Evolutionary conservation across 139 green algal species (phyloP).

Genomic region (Deuterostichococcus epilithicus): DNA sequence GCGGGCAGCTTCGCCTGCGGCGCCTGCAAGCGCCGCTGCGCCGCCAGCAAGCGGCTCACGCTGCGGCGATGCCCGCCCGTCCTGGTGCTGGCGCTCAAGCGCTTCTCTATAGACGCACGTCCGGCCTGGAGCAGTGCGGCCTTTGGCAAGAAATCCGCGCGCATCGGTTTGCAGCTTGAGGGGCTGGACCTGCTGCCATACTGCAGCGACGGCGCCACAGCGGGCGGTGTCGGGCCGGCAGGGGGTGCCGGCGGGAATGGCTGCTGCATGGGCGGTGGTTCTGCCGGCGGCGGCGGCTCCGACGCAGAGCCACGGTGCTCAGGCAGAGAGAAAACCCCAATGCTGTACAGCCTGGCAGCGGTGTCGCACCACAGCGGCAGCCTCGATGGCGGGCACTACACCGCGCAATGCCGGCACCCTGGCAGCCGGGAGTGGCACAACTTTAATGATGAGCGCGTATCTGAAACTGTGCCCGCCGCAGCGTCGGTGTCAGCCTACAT

Average conservation of each 20-base stretch:
- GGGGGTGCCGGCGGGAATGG: too few relatives aligned
- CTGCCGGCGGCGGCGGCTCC: too few relatives aligned
- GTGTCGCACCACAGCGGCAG: constrained; percentile 56
- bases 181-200: constrained; percentile 53
- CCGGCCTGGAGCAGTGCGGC: not conserved
- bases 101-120: constrained; percentile 28
- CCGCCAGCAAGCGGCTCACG: constrained; percentile 57
- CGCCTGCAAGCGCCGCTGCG: constrained; percentile 42
- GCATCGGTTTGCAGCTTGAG: constrained; percentile 37
- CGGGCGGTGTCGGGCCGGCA: too few relatives aligned
- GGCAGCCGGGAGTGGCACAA: constrained; percentile 45
- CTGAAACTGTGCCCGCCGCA: constrained; percentile 6
- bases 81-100: constrained; percentile 66
- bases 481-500: constrained; percentile 48
- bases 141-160: constrained; percentile 41
- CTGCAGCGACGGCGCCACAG: constrained; percentile 51
- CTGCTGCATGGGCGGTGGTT: too few relatives aligned
- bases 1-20: constrained; percentile 50
- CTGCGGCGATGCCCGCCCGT: constrained; percentile 42
- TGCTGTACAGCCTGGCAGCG: constrained; percentile 47
- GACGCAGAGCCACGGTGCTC: too few relatives aligned
- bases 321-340: too few relatives aligned
- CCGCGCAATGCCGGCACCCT: constrained; percentile 33
- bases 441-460: constrained; percentile 53
- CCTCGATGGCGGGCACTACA: constrained; percentile 68